Evolutionary conservation across 208 protist species (phyloP), one percentile per base, ranked within the genome.

Genomic region (Angomonas ambiguus): DNA sequence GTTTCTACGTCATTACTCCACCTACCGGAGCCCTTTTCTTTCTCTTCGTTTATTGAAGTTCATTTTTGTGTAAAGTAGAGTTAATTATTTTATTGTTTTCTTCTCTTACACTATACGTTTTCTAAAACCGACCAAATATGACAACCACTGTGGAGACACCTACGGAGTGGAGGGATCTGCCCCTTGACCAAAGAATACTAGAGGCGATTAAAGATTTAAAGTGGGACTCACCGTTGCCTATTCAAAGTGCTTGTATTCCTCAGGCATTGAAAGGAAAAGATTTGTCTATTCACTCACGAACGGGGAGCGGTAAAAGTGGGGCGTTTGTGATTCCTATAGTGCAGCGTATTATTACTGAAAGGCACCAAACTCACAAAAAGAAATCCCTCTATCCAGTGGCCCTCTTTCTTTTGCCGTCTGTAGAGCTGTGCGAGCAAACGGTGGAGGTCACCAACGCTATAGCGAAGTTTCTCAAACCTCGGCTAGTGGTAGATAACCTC

Each of bases 341-440:
- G 28, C 88, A 95, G 76, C 83, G 83, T 58, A 82, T 97, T 62
- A 76, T 95, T 56, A 87, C 82, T 16, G 79, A 92, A 69, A 79
- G 81, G 11, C 83, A 88, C 76, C 77, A 83, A 51, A 38, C 76
- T 4, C 61, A 70, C 27, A 3, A 6, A 27, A 69, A 90, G 25
- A 66, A 56, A 22, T 53, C 45, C 22, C 10, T 61, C 25, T 88
- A 90, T 56, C 82, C 97, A 0, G 58, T 86, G n/a, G 97, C 85
- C 5, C 77, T 99, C 38, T 84, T 99, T 24, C 79, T 99, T 0
- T 88, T 98, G 11, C 97, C 97, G 6, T 98, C 97, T 5, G 83
- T 95, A 18, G 97, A 99, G 71, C 76, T 99, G 34, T 98, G 95
- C 73, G 86, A 95, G 69, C 97, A 98, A 79, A 97, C 95, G 25